These are phyloP conservation scores for Claviceps humidiphila DNA, from an alignment of 2,329 filamentous ascomycete genomes.

Conservation along the genomic window DNA sequence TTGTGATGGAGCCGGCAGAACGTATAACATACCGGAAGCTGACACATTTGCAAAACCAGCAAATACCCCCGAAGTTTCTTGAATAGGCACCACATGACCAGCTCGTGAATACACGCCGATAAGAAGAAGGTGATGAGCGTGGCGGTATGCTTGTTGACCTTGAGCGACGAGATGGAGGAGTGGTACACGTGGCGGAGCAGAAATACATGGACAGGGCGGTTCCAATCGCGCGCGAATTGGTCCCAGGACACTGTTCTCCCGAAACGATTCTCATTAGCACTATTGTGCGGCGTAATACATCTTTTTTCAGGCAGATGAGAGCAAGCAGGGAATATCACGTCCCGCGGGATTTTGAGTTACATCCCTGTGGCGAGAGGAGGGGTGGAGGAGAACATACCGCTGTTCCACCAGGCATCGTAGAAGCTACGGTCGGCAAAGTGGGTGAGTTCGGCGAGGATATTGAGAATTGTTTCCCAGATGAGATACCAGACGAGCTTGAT, in stretches of 20 bases:
- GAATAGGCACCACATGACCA: slow-evolving; percentile 72
- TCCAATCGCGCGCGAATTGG: slow-evolving; percentile 71
- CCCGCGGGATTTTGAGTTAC: neutral
- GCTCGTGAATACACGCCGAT: slow-evolving; percentile 57
- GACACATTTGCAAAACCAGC: slow-evolving; percentile 59
- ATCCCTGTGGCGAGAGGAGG: neutral
- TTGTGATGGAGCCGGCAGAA: too few relatives aligned
- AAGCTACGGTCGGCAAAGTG: slow-evolving; percentile 67
- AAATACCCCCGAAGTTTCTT: slow-evolving; percentile 65
- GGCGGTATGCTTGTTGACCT: slow-evolving; percentile 55
- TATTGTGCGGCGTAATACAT: too few relatives aligned
- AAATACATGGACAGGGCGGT: slow-evolving; percentile 64
- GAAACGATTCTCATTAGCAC: neutral
- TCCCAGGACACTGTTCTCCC: slow-evolving; percentile 45
- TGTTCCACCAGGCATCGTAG: slow-evolving; percentile 53
- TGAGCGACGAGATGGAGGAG: slow-evolving; percentile 59
- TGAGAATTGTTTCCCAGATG: slow-evolving; percentile 66
- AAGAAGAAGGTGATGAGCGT: slow-evolving; percentile 66
- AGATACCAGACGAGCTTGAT: slow-evolving; percentile 56
- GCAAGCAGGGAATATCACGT: too few relatives aligned
- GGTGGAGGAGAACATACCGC: slow-evolving; percentile 21
- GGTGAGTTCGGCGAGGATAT: slow-evolving; percentile 64
- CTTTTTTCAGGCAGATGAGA: too few relatives aligned
- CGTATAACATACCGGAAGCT: slow-evolving; percentile 45
- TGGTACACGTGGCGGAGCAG: slow-evolving; percentile 69